These are phyloP conservation scores for Fusarium paranaense DNA, from an alignment of 2,329 filamentous ascomycete species.

Conservation along the genomic window DNA sequence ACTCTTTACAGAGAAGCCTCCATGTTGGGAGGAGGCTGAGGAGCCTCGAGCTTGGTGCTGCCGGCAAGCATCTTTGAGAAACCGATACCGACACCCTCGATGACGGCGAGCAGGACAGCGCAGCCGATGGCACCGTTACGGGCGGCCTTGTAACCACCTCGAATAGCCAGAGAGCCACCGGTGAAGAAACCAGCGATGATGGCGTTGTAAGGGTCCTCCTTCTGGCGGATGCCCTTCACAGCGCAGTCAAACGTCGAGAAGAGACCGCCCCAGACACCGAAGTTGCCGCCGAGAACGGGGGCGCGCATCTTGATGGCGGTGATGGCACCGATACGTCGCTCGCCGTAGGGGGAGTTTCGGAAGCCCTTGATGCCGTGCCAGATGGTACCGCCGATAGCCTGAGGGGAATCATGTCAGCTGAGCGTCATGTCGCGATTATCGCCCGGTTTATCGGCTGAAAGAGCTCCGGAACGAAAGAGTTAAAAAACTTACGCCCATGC, in stretches of 20 bases:
- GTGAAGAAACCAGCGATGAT: slow-evolving; percentile 99
- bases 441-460: slow-evolving; percentile 1
- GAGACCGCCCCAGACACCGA: slow-evolving; percentile 95
- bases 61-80: slow-evolving; percentile 95
- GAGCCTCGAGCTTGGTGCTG: slow-evolving; percentile 82
- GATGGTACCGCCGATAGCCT: slow-evolving; percentile 84
- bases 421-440: slow-evolving; percentile 10
- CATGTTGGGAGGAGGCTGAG: slow-evolving; percentile 47
- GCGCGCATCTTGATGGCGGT: slow-evolving; percentile 98
- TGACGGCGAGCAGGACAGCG: slow-evolving; percentile 92
- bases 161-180: slow-evolving; percentile 88
- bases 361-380: slow-evolving; percentile 99
- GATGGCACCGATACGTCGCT: slow-evolving; percentile 93
- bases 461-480: slow-evolving; percentile 1
- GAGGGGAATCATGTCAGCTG: slow-evolving; percentile 32
- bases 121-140: slow-evolving; percentile 97
- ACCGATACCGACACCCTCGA: slow-evolving; percentile 96
- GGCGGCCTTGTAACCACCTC: slow-evolving; percentile 91
- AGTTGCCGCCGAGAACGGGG: slow-evolving; percentile 96
- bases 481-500: slow-evolving; percentile 82
- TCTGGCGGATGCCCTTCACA: slow-evolving; percentile 92
- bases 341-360: slow-evolving; percentile 89
- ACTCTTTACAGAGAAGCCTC: slow-evolving; percentile 44
- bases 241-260: slow-evolving; percentile 98
- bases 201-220: slow-evolving; percentile 98